These are phyloP conservation scores for Suhomyces wounanorum DNA, from an alignment of 1,139 yeast species.

Conservation along the genomic window DNA sequence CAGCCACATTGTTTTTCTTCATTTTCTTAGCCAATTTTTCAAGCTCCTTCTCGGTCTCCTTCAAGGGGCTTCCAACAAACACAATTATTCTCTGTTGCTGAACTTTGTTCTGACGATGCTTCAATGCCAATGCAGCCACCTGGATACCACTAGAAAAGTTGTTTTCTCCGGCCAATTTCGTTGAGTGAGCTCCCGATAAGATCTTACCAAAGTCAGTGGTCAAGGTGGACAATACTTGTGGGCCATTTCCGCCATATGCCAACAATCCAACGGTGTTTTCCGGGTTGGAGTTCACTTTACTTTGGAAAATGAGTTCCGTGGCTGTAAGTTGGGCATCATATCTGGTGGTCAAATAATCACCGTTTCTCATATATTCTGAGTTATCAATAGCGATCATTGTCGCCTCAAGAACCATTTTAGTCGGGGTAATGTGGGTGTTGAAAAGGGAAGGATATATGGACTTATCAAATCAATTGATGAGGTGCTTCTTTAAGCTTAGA, in stretches of 20 bases:
- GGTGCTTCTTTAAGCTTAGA: slow-evolving; percentile 7
- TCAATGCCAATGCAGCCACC: slow-evolving; percentile 95
- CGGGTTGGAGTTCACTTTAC: slow-evolving; percentile 85
- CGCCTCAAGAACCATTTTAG: slow-evolving; percentile 86
- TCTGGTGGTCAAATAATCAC: slow-evolving; percentile 87
- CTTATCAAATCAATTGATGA: slow-evolving; percentile 1
- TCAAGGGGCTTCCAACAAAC: slow-evolving; percentile 87
- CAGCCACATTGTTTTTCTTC: slow-evolving; percentile 90
- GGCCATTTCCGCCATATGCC: slow-evolving; percentile 84
- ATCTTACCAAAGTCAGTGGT: slow-evolving; percentile 88
- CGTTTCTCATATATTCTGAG: slow-evolving; percentile 94
- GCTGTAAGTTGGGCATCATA: slow-evolving; percentile 93
- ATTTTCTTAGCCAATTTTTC: slow-evolving; percentile 86
- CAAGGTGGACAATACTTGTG: slow-evolving; percentile 83
- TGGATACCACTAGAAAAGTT: slow-evolving; percentile 86
- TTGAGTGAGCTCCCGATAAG: slow-evolving; percentile 83
- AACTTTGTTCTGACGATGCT: slow-evolving; percentile 92
- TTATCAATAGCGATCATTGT: slow-evolving; percentile 94
- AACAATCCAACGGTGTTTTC: slow-evolving; percentile 92
- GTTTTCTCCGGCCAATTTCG: slow-evolving; percentile 66
- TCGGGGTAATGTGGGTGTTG: background rate
- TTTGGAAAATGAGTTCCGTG: slow-evolving; percentile 84
- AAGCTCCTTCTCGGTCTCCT: slow-evolving; percentile 69
- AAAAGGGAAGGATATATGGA: background rate
- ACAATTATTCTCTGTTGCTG: slow-evolving; percentile 89